Conservation (phyloP, 2,329 filamentous ascomycete genomes). For the Phialocephala subalpina region DNA sequence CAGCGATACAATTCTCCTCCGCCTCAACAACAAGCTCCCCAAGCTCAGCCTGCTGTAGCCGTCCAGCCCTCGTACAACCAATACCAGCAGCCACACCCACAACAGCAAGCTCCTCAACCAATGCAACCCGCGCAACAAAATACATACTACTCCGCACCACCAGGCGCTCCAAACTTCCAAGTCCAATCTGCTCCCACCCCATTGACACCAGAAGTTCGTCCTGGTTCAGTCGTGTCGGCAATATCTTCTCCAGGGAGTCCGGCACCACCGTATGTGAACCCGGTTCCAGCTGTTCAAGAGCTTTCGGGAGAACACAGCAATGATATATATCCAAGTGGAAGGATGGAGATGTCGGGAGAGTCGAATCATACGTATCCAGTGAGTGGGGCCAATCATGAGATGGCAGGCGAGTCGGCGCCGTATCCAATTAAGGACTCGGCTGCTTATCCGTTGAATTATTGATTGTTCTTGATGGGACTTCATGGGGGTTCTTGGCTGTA, state of each 20-base stretch:
- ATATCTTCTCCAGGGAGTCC: slow-evolving; percentile 7
- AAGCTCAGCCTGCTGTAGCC: too few species aligned
- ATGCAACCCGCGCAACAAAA: slow-evolving; percentile 1
- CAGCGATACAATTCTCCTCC: too few species aligned
- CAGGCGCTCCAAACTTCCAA: not conserved
- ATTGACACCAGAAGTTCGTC: not conserved
- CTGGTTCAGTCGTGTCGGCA: not conserved
- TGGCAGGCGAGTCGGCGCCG: too few species aligned
- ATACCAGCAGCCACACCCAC: not conserved
- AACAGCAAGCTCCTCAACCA: not conserved
- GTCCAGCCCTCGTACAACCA: not conserved
- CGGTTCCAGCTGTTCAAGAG: slow-evolving; percentile 7
- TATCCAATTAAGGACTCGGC: too few species aligned
- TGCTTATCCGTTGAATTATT: too few species aligned
- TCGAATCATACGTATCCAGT: not conserved
- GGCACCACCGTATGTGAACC: slow-evolving; percentile 6
- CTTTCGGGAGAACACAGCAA: not conserved
- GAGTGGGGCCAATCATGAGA: too few species aligned
- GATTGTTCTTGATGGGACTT: too few species aligned
- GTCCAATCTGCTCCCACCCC: not conserved
- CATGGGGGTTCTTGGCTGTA: too few species aligned
- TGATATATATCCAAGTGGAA: not conserved
- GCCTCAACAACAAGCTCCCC: too few species aligned
- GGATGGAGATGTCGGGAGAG: not conserved
- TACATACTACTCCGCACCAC: not conserved